Percentiles rank a stretch among this genome's conserved stretches.
phyloP scores from a whole-genome alignment of 176 grass and related monocot species.

The Cocos nucifera region DNA sequence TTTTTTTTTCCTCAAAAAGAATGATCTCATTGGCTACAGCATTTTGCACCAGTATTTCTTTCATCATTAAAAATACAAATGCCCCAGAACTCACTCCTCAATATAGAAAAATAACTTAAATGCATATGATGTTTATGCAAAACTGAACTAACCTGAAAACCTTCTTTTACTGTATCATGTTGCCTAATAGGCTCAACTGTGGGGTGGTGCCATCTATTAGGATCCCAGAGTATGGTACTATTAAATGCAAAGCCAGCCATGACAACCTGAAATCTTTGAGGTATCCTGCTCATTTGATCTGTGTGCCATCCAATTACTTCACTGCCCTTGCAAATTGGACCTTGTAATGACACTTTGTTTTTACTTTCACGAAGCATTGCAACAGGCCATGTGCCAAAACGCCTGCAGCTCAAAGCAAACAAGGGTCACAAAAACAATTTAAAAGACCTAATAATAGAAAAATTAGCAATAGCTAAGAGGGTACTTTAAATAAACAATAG shows the following conservation, averaged over 20 bases:
- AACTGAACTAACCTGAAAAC: slow-evolving; percentile 47
- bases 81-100: too few relatives aligned
- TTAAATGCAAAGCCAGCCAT: slow-evolving; percentile 81
- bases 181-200: slow-evolving; percentile 57
- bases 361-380: slow-evolving; percentile 47
- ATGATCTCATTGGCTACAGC: too few relatives aligned
- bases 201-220: slow-evolving; percentile 58
- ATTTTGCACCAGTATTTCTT: too few relatives aligned
- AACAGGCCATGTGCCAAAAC: slow-evolving; percentile 79
- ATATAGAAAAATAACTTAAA: too few relatives aligned
- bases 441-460: too few relatives aligned
- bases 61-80: too few relatives aligned
- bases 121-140: too few relatives aligned
- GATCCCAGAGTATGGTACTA: slow-evolving; percentile 83
- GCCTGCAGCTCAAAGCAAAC: slow-evolving; percentile 32
- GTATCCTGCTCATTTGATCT: slow-evolving; percentile 25
- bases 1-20: too few relatives aligned
- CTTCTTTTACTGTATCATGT: slow-evolving; percentile 46
- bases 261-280: slow-evolving; percentile 50
- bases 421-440: not conserved
- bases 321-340: slow-evolving; percentile 74
- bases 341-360: slow-evolving; percentile 55
- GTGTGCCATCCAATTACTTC: slow-evolving; percentile 68
- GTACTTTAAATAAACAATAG: too few relatives aligned
- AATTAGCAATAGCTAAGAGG: too few relatives aligned